phyloP scores from a whole-genome alignment of 495 filamentous ascomycete species.

The Aspergillus cavernicola region DNA sequence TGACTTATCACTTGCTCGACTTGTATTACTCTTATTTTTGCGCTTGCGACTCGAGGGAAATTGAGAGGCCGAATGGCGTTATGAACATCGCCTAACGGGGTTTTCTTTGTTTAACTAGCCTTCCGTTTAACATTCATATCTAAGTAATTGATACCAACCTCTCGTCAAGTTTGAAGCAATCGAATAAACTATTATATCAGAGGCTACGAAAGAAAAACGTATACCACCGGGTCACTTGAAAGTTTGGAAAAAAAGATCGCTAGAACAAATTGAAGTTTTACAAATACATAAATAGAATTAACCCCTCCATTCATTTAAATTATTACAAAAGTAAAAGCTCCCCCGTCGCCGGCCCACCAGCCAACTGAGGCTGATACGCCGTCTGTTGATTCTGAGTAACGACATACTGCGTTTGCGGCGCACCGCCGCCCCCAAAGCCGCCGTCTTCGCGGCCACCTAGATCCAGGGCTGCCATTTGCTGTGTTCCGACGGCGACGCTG shows the following conservation, averaged over 20 bases:
- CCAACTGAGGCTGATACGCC: conserved; percentile 49
- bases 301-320: neutral
- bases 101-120: neutral
- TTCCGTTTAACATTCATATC: neutral
- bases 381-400: conserved; percentile 54
- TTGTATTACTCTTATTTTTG: neutral
- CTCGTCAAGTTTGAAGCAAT: neutral
- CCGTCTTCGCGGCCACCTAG: conserved; percentile 48
- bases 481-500: conserved; percentile 61
- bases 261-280: neutral
- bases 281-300: conserved; percentile 22
- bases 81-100: neutral
- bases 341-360: conserved; percentile 45
- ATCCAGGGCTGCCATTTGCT: conserved; percentile 67
- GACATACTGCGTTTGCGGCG: conserved; percentile 45
- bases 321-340: conserved; percentile 45
- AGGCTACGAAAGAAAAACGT: neutral
- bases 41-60: neutral
- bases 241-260: neutral
- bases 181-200: neutral
- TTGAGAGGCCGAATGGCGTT: neutral
- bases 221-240: no score
- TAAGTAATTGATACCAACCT: neutral
- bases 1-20: neutral
- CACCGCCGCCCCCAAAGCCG: conserved; percentile 34